A percentile compares a stretch with the other conserved stretches of the same genome.
Evolutionary conservation across 2,329 filamentous ascomycete genomes (phyloP).

Genomic region (Tolypocladium capitatum): DNA sequence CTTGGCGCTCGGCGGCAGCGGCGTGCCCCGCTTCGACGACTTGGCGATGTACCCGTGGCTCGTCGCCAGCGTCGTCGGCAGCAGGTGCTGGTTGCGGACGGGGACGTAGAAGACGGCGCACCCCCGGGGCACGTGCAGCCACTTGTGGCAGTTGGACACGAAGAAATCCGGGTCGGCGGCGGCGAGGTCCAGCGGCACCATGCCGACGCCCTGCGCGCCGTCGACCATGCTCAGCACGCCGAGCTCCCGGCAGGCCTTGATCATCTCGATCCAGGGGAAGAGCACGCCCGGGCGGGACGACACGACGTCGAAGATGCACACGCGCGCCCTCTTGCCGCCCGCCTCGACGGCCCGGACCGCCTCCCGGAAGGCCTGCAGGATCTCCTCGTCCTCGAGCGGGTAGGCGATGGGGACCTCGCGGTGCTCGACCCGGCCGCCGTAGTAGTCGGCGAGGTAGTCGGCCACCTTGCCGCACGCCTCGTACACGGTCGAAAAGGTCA

Average conservation of each 20-base stretch:
- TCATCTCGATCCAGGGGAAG: slow-evolving; percentile 63
- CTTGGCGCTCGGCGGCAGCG: slow-evolving; percentile 33
- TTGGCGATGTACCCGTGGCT: slow-evolving; percentile 60
- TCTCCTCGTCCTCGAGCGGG: slow-evolving; percentile 55
- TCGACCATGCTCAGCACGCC: slow-evolving; percentile 66
- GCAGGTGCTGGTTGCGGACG: slow-evolving; percentile 57
- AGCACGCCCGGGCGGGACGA: slow-evolving; percentile 65
- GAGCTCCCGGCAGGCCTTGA: slow-evolving; percentile 48
- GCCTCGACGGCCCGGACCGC: slow-evolving; percentile 39
- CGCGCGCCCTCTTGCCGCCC: slow-evolving; percentile 47
- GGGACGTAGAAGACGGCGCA: slow-evolving; percentile 76
- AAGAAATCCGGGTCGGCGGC: slow-evolving; percentile 71
- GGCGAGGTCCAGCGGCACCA: slow-evolving; percentile 56
- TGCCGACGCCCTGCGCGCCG: slow-evolving; percentile 73
- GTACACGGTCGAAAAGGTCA: slow-evolving; percentile 72
- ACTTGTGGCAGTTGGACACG: slow-evolving; percentile 80
- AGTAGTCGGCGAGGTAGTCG: slow-evolving; percentile 57
- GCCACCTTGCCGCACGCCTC: slow-evolving; percentile 63
- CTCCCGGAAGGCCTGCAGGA: slow-evolving; percentile 47
- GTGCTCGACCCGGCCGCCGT: slow-evolving; percentile 26
- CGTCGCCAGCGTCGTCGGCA: slow-evolving; percentile 64
- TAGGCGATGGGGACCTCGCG: slow-evolving; percentile 49
- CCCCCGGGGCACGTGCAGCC: slow-evolving; percentile 69
- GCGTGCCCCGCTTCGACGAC: slow-evolving; percentile 16
- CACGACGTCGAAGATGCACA: slow-evolving; percentile 66